These are phyloP conservation scores for Puccinia hordei DNA, from an alignment of 1,284 basidiomycete genomes.

Conservation along the genomic window DNA sequence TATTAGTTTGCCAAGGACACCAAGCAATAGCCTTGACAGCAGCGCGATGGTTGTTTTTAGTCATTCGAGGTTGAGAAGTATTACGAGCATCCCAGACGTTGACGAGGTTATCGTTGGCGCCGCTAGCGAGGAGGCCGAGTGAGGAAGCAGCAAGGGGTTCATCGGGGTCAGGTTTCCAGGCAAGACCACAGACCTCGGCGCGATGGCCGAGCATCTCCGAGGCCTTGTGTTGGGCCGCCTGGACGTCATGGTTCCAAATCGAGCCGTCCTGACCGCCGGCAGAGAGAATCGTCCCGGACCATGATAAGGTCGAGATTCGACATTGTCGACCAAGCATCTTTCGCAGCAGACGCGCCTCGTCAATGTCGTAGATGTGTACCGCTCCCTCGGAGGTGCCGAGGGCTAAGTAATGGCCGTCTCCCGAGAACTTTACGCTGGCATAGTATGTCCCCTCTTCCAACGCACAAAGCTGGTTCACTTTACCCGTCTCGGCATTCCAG, in stretches of 20 bases:
- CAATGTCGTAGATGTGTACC: slow-evolving; percentile 94
- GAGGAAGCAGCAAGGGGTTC: slow-evolving; percentile 53
- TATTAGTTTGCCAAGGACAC: slow-evolving; percentile 92
- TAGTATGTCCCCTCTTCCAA: slow-evolving; percentile 62
- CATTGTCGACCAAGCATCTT: slow-evolving; percentile 81
- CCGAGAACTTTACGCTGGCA: slow-evolving; percentile 79
- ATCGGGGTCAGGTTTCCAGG: slow-evolving; percentile 74
- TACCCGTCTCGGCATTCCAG: slow-evolving; percentile 89
- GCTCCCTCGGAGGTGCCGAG: slow-evolving; percentile 81
- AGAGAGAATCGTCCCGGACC: slow-evolving; percentile 81
- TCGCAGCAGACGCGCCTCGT: slow-evolving; percentile 75
- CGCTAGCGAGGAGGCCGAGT: slow-evolving; percentile 78
- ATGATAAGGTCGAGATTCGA: slow-evolving; percentile 78
- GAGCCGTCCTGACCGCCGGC: slow-evolving; percentile 86
- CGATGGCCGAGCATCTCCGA: slow-evolving; percentile 83
- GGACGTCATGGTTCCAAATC: slow-evolving; percentile 91
- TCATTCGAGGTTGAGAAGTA: slow-evolving; percentile 71
- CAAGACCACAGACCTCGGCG: slow-evolving; percentile 77
- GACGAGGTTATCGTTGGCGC: slow-evolving; percentile 94
- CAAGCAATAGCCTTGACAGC: slow-evolving; percentile 96
- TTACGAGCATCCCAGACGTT: slow-evolving; percentile 87
- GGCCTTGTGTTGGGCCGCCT: slow-evolving; percentile 81
- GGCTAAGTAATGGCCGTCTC: slow-evolving; percentile 82
- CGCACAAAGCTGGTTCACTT: slow-evolving; percentile 70
- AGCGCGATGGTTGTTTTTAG: slow-evolving; percentile 88